Evolutionary conservation across 2,329 filamentous ascomycete species (phyloP).

Genomic region (Xylariaceae sp.): DNA sequence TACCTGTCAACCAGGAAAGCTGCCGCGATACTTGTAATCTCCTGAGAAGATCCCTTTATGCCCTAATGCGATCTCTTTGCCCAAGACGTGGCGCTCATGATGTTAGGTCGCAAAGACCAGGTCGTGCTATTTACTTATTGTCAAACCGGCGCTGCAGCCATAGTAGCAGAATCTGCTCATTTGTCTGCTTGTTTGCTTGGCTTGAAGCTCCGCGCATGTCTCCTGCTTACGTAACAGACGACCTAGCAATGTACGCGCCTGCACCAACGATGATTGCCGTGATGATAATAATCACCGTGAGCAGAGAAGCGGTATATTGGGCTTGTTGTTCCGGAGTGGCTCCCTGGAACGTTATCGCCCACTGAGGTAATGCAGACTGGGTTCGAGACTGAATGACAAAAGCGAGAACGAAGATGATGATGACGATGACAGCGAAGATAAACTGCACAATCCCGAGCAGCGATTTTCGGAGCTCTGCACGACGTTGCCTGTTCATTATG

Average conservation of each 20-base stretch:
- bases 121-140: too few species aligned
- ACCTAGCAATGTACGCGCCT: slow-evolving; percentile 18
- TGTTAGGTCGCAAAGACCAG: too few species aligned
- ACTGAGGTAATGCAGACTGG: slow-evolving; percentile 21
- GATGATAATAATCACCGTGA: slow-evolving; percentile 23
- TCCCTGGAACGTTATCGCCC: slow-evolving; percentile 30
- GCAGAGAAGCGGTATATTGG: slow-evolving; percentile 18
- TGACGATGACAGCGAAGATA: slow-evolving; percentile 23
- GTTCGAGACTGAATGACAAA: slow-evolving; percentile 26
- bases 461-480: slow-evolving; percentile 24
- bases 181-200: not conserved
- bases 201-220: not conserved
- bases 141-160: not conserved
- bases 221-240: slow-evolving; percentile 1
- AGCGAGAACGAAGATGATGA: slow-evolving; percentile 28
- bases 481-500: slow-evolving; percentile 22
- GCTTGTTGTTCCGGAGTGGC: slow-evolving; percentile 14
- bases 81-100: too few species aligned
- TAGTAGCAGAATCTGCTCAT: not conserved
- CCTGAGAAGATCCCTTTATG: too few species aligned
- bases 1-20: too few species aligned
- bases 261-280: slow-evolving; percentile 17
- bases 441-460: slow-evolving; percentile 22
- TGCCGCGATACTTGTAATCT: too few species aligned
- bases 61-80: too few species aligned